Evolutionary conservation across 2,329 filamentous ascomycete genomes (phyloP), one percentile per base, ranked within the genome.

Genomic region (Monosporascus sp.): DNA sequence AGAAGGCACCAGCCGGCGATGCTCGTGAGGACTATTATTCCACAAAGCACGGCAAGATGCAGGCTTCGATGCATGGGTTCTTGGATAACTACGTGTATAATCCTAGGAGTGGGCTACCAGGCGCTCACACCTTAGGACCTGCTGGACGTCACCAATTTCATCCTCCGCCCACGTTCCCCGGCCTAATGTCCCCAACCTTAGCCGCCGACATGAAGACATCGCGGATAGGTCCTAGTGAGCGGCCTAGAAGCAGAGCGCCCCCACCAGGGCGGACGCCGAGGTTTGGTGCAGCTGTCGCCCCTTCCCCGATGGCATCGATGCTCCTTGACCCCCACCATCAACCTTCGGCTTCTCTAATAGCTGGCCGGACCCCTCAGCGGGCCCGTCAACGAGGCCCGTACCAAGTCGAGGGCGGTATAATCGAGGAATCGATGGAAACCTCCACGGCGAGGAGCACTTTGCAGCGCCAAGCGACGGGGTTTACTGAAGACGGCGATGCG

Each of bases 11-110:
- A 51, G 69, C 64, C 58, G 69, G 78, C n/a, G 88, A 91, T 66
- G 81, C 91, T 9, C 85, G 94, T 11, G 90, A 94, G 55, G 92
- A 97, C 62, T 97, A 97, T 69, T 97, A 94, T 66, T 86, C 90
- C 22, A 91, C 91, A 9, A 97, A 97, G 66, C 92, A 99, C 65
- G 90, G 92, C 58, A 99, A 99, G 74, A 96, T 99, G 90, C 87
- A 94, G n/a, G 90, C 91, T 17, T 97, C 93, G 0, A 94, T 97
- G 68, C 92, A 94, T 64, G 91, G 92, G 2, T 99, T 99, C 69
- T 77, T 97, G 55, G 91, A 97, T 66, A 92, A 96, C 61, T 99
- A 99, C 64, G 84, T 87, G 16, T 83, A 86, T 48, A 90, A 90
- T 62, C 84, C 86, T 3, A 86, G 85, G 68, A 84, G 82, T 7